Evolutionary conservation across 768 basidiomycete species (phyloP).

Genomic region (Chalciporus pseudorubinellus): DNA sequence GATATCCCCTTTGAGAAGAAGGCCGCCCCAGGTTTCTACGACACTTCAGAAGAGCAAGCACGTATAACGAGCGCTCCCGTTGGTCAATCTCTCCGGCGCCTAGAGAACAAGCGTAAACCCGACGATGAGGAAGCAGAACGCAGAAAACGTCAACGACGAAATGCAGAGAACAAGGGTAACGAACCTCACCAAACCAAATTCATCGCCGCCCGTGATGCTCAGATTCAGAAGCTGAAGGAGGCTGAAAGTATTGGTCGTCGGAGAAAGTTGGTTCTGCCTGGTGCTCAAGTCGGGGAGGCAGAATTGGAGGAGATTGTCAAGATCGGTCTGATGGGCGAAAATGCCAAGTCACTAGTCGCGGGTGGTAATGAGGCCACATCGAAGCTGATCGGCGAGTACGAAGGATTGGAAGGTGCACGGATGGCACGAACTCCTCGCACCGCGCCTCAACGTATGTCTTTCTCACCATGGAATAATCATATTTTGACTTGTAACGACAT

Average conservation of each 20-base stretch:
- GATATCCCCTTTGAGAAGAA: slow-evolving; percentile 99
- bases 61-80: slow-evolving; percentile 84
- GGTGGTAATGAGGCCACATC: slow-evolving; percentile 83
- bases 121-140: slow-evolving; percentile 93
- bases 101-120: slow-evolving; percentile 93
- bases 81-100: slow-evolving; percentile 84
- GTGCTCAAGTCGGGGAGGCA: slow-evolving; percentile 89
- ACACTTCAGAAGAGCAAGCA: slow-evolving; percentile 91
- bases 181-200: slow-evolving; percentile 87
- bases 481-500: slow-evolving; percentile 8
- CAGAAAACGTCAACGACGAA: slow-evolving; percentile 81
- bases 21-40: slow-evolving; percentile 93
- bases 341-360: slow-evolving; percentile 78
- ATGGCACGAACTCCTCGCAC: slow-evolving; percentile 96
- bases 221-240: slow-evolving; percentile 97
- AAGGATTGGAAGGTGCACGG: slow-evolving; percentile 79
- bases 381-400: slow-evolving; percentile 89
- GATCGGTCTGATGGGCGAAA: slow-evolving; percentile 91
- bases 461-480: not conserved
- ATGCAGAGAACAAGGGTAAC: slow-evolving; percentile 59
- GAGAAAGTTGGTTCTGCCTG: slow-evolving; percentile 78
- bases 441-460: slow-evolving; percentile 80
- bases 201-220: slow-evolving; percentile 93
- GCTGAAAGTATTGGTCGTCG: slow-evolving; percentile 92
- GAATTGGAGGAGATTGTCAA: slow-evolving; percentile 99